Evolutionary conservation across 345 rosid species (phyloP), one percentile per base, ranked within the genome.

Genomic region (Combretum micranthum): DNA sequence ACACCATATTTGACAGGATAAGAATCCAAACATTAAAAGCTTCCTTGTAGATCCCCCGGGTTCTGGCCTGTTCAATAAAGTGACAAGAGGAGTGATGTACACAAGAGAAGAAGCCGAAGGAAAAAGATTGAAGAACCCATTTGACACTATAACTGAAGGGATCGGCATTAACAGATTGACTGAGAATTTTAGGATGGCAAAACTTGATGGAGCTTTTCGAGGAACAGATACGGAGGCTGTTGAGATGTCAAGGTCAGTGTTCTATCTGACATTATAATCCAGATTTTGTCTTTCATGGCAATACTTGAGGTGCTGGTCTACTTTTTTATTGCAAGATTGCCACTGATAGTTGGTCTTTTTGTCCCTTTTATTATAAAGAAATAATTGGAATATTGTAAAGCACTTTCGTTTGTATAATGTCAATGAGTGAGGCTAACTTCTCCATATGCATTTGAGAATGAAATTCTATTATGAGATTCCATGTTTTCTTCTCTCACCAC

Each of bases 71-170:
- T 90, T 77, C 73, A 93, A 93, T 63, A 87, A 85, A 76, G 88
- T 87, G 56, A 90, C 96, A 12, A 77, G 99, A 55, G 99, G 97
- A 55, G 96, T 91, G 43, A 87, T 91, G 96, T 91, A 91, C 81
- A 79, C 96, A 3, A 80, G 61, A 68, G 95, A 91, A 82, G 99
- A 93, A 68, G 99, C 99, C 14, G 97, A 93, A 83, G 99, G 99
- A 18, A 72, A 68, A 64, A 84, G 96, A 63, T 75, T 87, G 15
- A 93, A 82, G 59, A 93, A 93, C 66, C 99, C 95, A 32, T 90
- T 85, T 62, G 97, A 90, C 78, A 94, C 96, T 5, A 68, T 90
- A 74, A 94, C 96, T 17, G 97, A 94, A 80, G 99, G 96, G 50
- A 90, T 90, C 15, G 96, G 99, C 20, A 79, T 94, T 68, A 94